Conservation (phyloP, 2,329 filamentous ascomycete genomes). For the Teratosphaeria gauchensis region DNA sequence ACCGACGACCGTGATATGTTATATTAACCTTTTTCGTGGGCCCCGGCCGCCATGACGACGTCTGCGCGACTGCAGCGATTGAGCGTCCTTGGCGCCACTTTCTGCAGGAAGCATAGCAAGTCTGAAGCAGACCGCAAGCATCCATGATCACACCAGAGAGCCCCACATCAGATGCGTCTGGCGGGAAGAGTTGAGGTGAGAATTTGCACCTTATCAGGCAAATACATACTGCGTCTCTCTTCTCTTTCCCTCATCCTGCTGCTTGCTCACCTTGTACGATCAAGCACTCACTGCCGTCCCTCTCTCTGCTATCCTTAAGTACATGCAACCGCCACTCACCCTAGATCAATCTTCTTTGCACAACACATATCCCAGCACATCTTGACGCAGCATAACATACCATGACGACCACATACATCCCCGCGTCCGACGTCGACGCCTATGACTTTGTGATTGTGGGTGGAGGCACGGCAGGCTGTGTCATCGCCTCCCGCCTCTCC, state of each 20-base stretch:
- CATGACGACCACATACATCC: conserved; percentile 58
- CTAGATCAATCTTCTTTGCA: background rate
- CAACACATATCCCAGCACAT: background rate
- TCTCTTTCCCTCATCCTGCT: background rate
- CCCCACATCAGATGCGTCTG: background rate
- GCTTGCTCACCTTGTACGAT: background rate
- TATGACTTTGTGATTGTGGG: conserved; percentile 83
- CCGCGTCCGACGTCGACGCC: conserved; percentile 52
- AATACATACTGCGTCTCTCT: background rate
- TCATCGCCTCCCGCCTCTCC: conserved; percentile 68
- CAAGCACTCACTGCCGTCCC: background rate
- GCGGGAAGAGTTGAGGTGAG: background rate
- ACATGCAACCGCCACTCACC: background rate
- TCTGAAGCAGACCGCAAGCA: background rate
- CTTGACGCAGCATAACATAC: background rate
- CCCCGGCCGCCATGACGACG: background rate
- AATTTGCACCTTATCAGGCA: background rate
- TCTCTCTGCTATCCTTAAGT: background rate
- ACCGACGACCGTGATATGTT: background rate
- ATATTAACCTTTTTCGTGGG: conserved; percentile 2
- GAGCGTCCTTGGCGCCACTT: background rate
- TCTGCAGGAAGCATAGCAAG: background rate
- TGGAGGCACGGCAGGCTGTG: conserved; percentile 78
- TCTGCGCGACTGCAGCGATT: background rate
- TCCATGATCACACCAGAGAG: background rate